Evolutionary conservation across 345 rosid genomes (phyloP).

Genomic region (Aquilaria sinensis): DNA sequence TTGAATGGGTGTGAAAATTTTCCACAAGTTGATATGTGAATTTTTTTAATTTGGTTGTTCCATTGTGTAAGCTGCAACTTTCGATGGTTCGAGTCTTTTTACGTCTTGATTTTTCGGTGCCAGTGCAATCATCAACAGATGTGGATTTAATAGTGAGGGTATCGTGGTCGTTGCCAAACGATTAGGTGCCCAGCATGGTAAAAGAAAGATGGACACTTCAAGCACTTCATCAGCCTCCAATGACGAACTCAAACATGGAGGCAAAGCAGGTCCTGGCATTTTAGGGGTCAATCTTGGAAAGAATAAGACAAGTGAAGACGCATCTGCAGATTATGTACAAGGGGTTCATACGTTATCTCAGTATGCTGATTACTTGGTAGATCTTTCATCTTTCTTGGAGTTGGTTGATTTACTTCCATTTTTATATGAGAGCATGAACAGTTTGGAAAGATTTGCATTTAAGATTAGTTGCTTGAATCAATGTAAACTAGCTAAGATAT

Average conservation of each 20-base stretch:
- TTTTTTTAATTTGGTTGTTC: neutral
- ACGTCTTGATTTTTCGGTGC: slow-evolving; percentile 15
- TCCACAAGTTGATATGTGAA: neutral
- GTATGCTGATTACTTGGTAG: slow-evolving; percentile 96
- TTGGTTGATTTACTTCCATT: slow-evolving; percentile 3
- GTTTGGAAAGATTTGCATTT: no score
- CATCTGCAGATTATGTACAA: slow-evolving; percentile 90
- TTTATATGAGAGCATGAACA: neutral
- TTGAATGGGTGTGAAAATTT: neutral
- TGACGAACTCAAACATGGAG: slow-evolving; percentile 69
- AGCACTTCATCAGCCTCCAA: slow-evolving; percentile 45
- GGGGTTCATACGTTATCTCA: slow-evolving; percentile 98
- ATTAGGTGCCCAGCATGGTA: slow-evolving; percentile 97
- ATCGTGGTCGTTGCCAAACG: slow-evolving; percentile 94
- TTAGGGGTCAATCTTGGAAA: slow-evolving; percentile 98
- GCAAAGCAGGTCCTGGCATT: slow-evolving; percentile 98
- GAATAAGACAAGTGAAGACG: slow-evolving; percentile 95
- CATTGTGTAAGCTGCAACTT: slow-evolving; percentile 7
- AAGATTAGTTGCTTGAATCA: no score
- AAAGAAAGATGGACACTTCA: slow-evolving; percentile 87
- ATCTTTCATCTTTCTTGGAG: slow-evolving; percentile 5
- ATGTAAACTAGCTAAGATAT: no score
- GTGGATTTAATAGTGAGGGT: slow-evolving; percentile 98
- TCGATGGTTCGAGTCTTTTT: neutral
- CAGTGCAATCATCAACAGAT: slow-evolving; percentile 91